Evolutionary conservation across 2,329 filamentous ascomycete genomes (phyloP), one percentile per base, ranked within the genome.

Genomic region (Xylaria sp.): DNA sequence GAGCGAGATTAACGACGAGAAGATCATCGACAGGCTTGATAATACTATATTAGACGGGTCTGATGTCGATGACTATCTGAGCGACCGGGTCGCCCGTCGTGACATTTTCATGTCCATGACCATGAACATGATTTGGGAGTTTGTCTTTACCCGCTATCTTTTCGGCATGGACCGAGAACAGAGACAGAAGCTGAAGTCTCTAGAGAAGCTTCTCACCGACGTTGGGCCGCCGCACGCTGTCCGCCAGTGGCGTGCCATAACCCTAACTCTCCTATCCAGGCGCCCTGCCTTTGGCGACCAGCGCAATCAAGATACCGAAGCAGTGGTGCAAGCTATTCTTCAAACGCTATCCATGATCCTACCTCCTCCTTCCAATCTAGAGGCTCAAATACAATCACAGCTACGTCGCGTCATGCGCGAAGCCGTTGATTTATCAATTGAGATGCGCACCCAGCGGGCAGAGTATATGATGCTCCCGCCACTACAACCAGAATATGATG

Each of bases 101-200:
- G 95, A 98, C 80, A 91, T 98, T 67, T 98, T 99, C 86, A 98
- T 98, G 94, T 96, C 94, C 46, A 94, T 99, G 81, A 93, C 95
- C 65, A 98, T 98, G 94, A 96, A 92, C 70, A 98, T 99, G 94
- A 91, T 99, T 61, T 99, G 94, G 94, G 96, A 99, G 81, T 98
- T 97, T 78, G 91, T 99, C 79, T 99, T 99, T 79, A 98, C 95
- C 9, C 90, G 96, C 72, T 99, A 99, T 80, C 90, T 99, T 31
- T 99, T 99, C 80, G 96, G 96, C 76, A 97, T 99, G 94, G 96
- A 99, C 80, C 89, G 94, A 76, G 96, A 98, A 81, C 96, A 99
- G 82, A 90, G 96, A 76, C 94, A 98, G 81, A 98, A 98, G 82
- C 91, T 99, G 80, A 98, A 99, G 84, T 90, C 92, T 41, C 88